These are phyloP conservation scores for Euphorbia lathyris DNA, from an alignment of 345 rosid species.

Conservation along the genomic window DNA sequence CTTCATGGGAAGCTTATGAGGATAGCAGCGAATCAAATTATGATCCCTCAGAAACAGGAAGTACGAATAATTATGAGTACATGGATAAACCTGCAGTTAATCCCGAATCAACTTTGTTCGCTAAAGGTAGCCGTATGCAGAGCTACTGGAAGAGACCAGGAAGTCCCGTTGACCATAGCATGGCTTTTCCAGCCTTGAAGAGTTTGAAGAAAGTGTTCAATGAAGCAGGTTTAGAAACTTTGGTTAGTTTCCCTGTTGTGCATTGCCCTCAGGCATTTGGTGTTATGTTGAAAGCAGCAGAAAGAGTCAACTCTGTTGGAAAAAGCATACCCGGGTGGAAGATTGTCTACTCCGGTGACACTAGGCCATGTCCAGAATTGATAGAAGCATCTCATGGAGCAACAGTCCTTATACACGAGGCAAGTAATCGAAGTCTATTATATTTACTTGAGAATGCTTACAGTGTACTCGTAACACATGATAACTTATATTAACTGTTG, in stretches of 20 bases:
- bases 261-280: constrained; percentile 96
- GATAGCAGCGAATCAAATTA: constrained; percentile 24
- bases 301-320: constrained; percentile 59
- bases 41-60: constrained; percentile 25
- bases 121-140: constrained; percentile 69
- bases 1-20: constrained; percentile 58
- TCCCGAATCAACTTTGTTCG: constrained; percentile 48
- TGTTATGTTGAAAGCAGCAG: constrained; percentile 60
- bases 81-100: constrained; percentile 11
- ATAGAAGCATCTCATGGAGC: constrained; percentile 74
- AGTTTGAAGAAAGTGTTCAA: constrained; percentile 53
- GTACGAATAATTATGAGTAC: constrained; percentile 12
- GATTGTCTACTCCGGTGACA: constrained; percentile 90
- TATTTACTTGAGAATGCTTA: neutral
- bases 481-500: neutral
- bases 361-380: constrained; percentile 82
- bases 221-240: constrained; percentile 58
- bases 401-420: constrained; percentile 92
- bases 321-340: constrained; percentile 89
- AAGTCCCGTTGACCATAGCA: constrained; percentile 42
- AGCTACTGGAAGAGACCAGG: constrained; percentile 60
- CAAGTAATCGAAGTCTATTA: constrained; percentile 20
- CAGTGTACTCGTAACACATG: neutral
- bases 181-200: constrained; percentile 40
- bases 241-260: constrained; percentile 88